These are phyloP conservation scores for Claviceps digitariae DNA, from an alignment of 2,329 filamentous ascomycete genomes.

Conservation along the genomic window DNA sequence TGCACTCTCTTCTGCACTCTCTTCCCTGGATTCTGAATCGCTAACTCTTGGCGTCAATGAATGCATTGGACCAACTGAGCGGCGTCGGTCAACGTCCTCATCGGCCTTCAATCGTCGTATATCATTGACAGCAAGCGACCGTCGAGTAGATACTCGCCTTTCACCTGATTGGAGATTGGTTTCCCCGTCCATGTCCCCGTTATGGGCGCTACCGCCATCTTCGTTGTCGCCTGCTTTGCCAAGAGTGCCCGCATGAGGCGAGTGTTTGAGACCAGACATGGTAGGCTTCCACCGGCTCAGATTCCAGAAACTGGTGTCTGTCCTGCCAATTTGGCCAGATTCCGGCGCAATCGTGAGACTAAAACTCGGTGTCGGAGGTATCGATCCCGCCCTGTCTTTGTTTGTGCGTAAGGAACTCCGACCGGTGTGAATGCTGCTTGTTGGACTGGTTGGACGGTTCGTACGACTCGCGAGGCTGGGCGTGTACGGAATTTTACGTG, in stretches of 20 bases:
- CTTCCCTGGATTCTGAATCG: conserved; percentile 11
- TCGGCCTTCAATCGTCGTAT: conserved; percentile 13
- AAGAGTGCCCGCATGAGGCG: conserved; percentile 12
- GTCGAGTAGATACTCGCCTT: conserved; percentile 14
- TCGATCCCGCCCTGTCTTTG: conserved; percentile 14
- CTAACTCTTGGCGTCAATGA: conserved; percentile 10
- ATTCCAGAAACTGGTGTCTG: conserved; percentile 41
- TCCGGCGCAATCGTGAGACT: conserved; percentile 27
- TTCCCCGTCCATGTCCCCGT: conserved; percentile 8
- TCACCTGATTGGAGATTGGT: conserved; percentile 21
- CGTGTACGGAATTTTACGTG: conserved; percentile 29
- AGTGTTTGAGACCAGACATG: conserved; percentile 22
- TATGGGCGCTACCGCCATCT: conserved; percentile 12
- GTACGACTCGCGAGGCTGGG: conserved; percentile 14
- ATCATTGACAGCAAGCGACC: conserved; percentile 18
- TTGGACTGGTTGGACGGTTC: conserved; percentile 24
- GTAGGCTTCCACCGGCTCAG: conserved; percentile 36
- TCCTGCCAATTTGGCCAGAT: conserved; percentile 26
- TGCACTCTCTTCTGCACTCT: conserved; percentile 9
- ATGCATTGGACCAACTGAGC: conserved; percentile 15
- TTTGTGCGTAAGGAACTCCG: conserved; percentile 12
- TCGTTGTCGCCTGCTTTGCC: conserved; percentile 8
- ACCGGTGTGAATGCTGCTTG: conserved; percentile 18
- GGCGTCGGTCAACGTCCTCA: conserved; percentile 15
- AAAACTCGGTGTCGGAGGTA: conserved; percentile 43